Evolutionary conservation across 768 basidiomycete genomes (phyloP).

Genomic region (Boletus fagicola): DNA sequence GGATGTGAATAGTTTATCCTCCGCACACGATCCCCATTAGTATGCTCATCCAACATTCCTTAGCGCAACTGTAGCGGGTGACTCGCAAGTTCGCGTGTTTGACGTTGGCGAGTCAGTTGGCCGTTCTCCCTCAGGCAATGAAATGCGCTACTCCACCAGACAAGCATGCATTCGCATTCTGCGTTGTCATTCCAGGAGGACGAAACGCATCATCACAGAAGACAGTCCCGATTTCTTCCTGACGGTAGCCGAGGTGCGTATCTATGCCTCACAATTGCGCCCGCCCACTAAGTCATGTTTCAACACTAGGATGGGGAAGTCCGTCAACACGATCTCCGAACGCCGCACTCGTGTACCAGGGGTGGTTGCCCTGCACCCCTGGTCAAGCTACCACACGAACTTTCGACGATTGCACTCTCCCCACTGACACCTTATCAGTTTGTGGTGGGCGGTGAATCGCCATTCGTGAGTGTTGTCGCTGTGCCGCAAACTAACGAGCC

Average conservation of each 20-base stretch:
- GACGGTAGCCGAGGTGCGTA: constrained; percentile 71
- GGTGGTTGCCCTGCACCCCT: constrained; percentile 68
- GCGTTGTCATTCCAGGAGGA: constrained; percentile 67
- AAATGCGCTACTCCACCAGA: constrained; percentile 44
- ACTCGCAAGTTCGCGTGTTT: constrained; percentile 74
- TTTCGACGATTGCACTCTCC: constrained; percentile 75
- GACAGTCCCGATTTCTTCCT: constrained; percentile 75
- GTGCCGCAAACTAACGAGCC: not conserved
- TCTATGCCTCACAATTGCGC: not conserved
- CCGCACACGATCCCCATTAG: constrained; percentile 3
- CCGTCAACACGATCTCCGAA: constrained; percentile 82
- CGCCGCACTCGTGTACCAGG: constrained; percentile 58
- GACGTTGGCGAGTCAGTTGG: constrained; percentile 54
- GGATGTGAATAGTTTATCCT: constrained; percentile 54
- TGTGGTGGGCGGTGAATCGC: constrained; percentile 79
- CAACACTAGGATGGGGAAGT: constrained; percentile 74
- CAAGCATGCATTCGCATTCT: constrained; percentile 55
- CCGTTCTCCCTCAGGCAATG: constrained; percentile 38
- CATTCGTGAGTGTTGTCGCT: constrained; percentile 52
- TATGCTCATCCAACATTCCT: constrained; percentile 8
- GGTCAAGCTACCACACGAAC: constrained; percentile 58
- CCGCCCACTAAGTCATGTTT: constrained; percentile 19
- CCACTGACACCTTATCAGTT: constrained; percentile 80
- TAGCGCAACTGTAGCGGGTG: constrained; percentile 73
- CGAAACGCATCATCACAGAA: constrained; percentile 79